Evolutionary conservation across 73 alveolate species (phyloP).

Genomic region (Tetrahymena elliotti): DNA sequence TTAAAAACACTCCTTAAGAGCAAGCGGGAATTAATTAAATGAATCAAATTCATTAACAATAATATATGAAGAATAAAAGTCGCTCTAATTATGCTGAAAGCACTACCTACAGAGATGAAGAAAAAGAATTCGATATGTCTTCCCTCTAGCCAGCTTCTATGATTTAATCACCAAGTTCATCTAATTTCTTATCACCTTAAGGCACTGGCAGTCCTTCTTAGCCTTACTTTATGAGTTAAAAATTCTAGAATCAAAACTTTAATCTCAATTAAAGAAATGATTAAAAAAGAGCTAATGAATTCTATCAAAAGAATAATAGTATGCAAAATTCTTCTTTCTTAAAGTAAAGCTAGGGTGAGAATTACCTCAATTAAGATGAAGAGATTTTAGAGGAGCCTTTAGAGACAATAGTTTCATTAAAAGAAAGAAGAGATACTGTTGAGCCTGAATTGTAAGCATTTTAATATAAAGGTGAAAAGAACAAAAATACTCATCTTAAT

Average conservation of each 20-base stretch:
- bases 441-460: neutral
- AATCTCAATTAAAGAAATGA: neutral
- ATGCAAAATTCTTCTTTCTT: neutral
- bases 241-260: neutral
- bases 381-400: neutral
- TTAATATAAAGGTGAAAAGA: neutral
- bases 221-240: neutral
- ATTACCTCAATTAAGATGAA: neutral
- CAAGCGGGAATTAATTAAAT: neutral
- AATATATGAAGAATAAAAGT: neutral
- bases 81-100: neutral
- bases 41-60: neutral
- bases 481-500: neutral
- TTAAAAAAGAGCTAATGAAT: neutral
- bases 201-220: neutral
- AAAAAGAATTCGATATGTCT: neutral
- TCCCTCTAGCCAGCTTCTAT: neutral
- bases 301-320: neutral
- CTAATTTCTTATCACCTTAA: neutral
- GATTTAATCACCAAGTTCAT: neutral
- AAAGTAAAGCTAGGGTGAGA: neutral
- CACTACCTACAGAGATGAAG: neutral
- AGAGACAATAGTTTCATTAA: neutral
- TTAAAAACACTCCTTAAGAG: neutral
- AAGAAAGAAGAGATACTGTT: neutral